Base-by-base conservation (phyloP, 495 filamentous ascomycete genomes). In the Penicillium alfredii region DNA sequence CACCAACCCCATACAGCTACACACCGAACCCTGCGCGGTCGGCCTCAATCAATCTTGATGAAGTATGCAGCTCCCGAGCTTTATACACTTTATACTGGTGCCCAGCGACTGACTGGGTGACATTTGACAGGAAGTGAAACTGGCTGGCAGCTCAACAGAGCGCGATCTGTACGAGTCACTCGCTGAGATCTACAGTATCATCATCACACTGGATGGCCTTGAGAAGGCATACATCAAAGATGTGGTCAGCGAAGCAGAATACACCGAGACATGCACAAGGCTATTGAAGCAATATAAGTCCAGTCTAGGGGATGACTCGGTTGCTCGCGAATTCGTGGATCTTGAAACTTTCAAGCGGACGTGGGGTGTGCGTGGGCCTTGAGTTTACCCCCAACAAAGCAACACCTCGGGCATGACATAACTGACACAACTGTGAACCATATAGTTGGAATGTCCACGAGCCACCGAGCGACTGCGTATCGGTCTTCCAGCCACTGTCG, bases 151-250 rank as follows among this genome's bases (percentile, higher is more conserved):
- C 15, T 78, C 84, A 32, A 81, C 82, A 18, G 87, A 96, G 61
- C 79, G 90, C 16, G 90, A 97, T 54, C 77, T 97, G 3, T 85
- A 94, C 64, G 92, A 96, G 54, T 96, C 92, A 2, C 76, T 99
- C 8, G 92, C 90, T 32, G 92, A 99, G 54, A 81, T 99, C 32
- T 97, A 97, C 64, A 93, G 88, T 65, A 95, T 99, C 40, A 90
- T 97, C 14, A 76, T 95, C 39, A 96, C 92, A 0, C 68, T 99
- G 13, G 92, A 99, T 53, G 89, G 89, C 34, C 72, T 99, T 5
- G 92, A 99, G 53, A 95, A 93, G 57, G 93, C 92, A 9, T 97
- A 90, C 66, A 81, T 97, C 29, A 90, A 93, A 61, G 92, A 99
- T 70, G 89, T 87, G 11, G 86, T 99, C 27, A 76, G 81, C 5